phyloP scores from a whole-genome alignment of 495 filamentous ascomycete genomes.

The Penicillium subrubescens region DNA sequence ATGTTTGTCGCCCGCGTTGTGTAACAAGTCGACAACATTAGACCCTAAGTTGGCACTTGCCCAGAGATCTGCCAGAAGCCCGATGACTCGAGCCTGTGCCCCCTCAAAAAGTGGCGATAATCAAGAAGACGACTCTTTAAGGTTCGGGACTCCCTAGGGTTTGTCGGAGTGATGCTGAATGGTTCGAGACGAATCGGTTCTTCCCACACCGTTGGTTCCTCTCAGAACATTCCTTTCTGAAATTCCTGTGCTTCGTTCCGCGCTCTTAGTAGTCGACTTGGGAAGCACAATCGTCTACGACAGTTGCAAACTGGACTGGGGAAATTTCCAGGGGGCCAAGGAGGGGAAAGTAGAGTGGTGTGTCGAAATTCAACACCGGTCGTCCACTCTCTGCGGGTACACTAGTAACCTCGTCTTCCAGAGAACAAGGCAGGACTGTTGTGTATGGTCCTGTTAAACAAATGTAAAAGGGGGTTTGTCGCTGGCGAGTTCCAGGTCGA shows the following conservation, averaged over 20 bases:
- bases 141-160: background rate
- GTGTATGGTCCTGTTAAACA: background rate
- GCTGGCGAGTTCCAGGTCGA: background rate
- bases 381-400: slow-evolving; percentile 13
- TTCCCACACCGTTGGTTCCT: background rate
- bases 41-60: slow-evolving; percentile 28
- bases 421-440: slow-evolving; percentile 12
- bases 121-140: background rate
- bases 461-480: background rate
- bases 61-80: slow-evolving; percentile 32
- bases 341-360: background rate
- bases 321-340: slow-evolving; percentile 18
- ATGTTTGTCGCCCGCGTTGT: slow-evolving; percentile 44
- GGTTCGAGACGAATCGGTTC: background rate
- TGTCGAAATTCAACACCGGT: slow-evolving; percentile 17
- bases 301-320: slow-evolving; percentile 38
- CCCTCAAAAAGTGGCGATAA: slow-evolving; percentile 11
- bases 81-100: slow-evolving; percentile 26
- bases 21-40: slow-evolving; percentile 43
- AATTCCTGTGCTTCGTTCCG: slow-evolving; percentile 5
- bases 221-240: background rate
- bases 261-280: slow-evolving; percentile 18
- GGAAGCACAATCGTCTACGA: slow-evolving; percentile 33
- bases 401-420: slow-evolving; percentile 27
- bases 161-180: background rate